These are phyloP conservation scores for Pestalotiopsis sp. DNA, from an alignment of 2,329 filamentous ascomycete genomes.

Conservation along the genomic window DNA sequence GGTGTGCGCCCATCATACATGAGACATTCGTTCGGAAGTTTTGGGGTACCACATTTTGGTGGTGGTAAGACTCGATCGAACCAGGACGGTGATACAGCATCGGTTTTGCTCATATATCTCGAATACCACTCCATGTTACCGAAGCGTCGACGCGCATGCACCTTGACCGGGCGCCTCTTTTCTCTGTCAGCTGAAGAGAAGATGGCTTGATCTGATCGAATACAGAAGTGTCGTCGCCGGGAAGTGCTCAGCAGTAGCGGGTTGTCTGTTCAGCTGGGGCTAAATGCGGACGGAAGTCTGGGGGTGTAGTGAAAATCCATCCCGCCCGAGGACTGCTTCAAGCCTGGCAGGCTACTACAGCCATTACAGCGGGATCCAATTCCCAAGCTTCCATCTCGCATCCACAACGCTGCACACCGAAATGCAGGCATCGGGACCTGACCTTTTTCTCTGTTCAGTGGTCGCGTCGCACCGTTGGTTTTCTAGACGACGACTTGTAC, in stretches of 20 bases:
- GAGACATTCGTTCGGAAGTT: conserved; percentile 11
- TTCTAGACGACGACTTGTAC: conserved; percentile 3
- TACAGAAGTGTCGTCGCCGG: neutral
- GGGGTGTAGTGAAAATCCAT: too few relatives aligned
- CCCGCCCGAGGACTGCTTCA: too few relatives aligned
- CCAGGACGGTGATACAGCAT: conserved; percentile 1
- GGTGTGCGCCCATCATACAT: neutral
- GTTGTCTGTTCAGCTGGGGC: neutral
- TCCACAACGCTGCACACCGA: neutral
- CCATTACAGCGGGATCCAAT: neutral
- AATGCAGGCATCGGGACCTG: conserved; percentile 4
- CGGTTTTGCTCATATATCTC: neutral
- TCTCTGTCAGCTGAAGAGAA: neutral
- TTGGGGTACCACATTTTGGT: conserved; percentile 6
- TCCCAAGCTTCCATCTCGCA: neutral
- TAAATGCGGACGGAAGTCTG: neutral
- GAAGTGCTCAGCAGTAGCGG: neutral
- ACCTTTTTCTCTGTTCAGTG: neutral
- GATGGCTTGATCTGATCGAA: neutral
- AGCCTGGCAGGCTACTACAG: too few relatives aligned
- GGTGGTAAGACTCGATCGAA: conserved; percentile 1
- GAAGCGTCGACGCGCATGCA: neutral
- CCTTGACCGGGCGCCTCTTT: neutral
- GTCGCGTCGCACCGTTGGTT: neutral
- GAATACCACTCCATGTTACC: neutral